Evolutionary conservation across 192 early-diverging fungal species (phyloP), one percentile per base, ranked within the genome.

Genomic region (Coemansia sp.): DNA sequence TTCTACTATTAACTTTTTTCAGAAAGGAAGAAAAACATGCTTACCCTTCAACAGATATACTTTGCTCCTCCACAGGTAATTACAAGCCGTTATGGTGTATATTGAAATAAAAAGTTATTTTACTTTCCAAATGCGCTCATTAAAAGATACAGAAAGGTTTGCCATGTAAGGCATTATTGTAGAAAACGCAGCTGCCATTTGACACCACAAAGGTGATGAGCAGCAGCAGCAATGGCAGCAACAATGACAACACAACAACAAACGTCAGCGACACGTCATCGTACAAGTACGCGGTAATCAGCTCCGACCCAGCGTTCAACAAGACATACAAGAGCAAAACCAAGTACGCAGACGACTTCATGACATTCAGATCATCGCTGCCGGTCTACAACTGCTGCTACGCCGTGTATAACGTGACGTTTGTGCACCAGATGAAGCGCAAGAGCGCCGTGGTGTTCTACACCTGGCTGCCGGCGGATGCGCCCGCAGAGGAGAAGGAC

Each of bases 251-350:
- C 32, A 32, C 32, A 32, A 4, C 32, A 0, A 15, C 44, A 45
- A 15, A 1, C 52, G 23, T 56, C 39, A 18, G 64, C 44, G 37
- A 64, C 56, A 64, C 69, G n/a, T 71, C 69, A 4, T 32, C 38
- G 16, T 71, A 71, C 61, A 71, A 71, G 40, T 71, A 60, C 41
- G 69, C 69, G 5, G 49, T 71, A 26, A 60, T 71, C 18, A 57
- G 64, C 38, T n/a, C 64, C 9, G 69, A 71, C 54, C 37, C 16
- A 47, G 44, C 41, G 19, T 45, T 47, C 42, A 57, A 38, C 19
- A 57, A 71, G 38, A 38, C 58, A 11, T 64, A 65, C 47, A 18
- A 63, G 37, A 44, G 63, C 5, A 9, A 11, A 32, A 64, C 40
- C 63, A 60, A 39, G 10, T 45, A 64, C 56, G 40, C 39, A 19